Conservation (phyloP, 2,329 filamentous ascomycete genomes). For the Drechslera avenae region DNA sequence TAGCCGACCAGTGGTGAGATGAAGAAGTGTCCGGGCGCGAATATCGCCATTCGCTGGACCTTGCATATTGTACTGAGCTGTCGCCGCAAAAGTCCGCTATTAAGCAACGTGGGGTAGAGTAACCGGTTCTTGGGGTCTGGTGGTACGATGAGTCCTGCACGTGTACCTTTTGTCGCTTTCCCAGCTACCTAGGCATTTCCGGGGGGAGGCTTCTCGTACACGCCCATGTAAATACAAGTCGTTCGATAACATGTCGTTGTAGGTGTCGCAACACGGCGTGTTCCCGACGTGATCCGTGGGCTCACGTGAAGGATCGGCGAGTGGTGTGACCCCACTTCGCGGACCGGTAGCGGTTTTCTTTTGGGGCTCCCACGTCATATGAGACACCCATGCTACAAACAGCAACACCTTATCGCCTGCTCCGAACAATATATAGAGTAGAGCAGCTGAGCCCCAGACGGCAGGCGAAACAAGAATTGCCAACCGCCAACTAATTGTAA, state of each 20-base stretch:
- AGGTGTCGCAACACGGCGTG: not conserved
- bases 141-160: not conserved
- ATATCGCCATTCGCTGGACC: too few relatives aligned
- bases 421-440: not conserved
- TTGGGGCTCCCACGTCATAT: conserved; percentile 25
- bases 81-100: not conserved
- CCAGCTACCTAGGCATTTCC: not conserved
- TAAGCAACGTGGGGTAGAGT: not conserved
- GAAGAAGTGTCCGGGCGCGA: too few relatives aligned
- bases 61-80: not conserved
- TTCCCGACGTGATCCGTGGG: conserved; percentile 3
- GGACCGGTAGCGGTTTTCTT: conserved; percentile 22
- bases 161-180: not conserved
- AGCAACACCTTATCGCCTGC: conserved; percentile 13
- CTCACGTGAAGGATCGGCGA: conserved; percentile 5
- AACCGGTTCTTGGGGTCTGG: not conserved
- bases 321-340: conserved; percentile 24
- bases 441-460: not conserved
- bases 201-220: not conserved
- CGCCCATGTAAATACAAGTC: not conserved
- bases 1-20: too few relatives aligned
- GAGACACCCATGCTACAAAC: conserved; percentile 12
- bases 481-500: not conserved
- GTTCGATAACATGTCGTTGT: not conserved
- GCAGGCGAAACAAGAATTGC: not conserved